Conservation (phyloP, 2,329 filamentous ascomycete genomes). For the Monilinia aucupariae region DNA sequence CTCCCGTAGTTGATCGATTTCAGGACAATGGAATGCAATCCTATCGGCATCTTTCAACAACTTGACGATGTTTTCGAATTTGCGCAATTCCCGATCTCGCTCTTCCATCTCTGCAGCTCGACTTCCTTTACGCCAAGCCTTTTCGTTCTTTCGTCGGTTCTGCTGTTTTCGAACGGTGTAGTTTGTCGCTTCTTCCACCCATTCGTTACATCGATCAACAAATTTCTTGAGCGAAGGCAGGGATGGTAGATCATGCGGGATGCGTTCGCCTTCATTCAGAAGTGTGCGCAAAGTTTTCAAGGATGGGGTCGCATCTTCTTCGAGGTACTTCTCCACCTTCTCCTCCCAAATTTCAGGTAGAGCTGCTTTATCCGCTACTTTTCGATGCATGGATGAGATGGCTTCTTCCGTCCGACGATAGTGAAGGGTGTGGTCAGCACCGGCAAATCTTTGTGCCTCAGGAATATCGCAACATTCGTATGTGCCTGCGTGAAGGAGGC, state of each 20-base stretch:
- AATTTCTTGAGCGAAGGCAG: slow-evolving; percentile 78
- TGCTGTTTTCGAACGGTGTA: slow-evolving; percentile 98
- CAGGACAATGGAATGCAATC: slow-evolving; percentile 87
- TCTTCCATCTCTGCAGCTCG: slow-evolving; percentile 82
- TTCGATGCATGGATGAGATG: slow-evolving; percentile 62
- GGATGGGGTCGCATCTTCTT: slow-evolving; percentile 77
- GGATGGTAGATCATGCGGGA: slow-evolving; percentile 81
- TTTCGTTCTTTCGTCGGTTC: slow-evolving; percentile 92
- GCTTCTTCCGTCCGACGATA: slow-evolving; percentile 72
- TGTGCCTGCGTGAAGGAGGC: slow-evolving; percentile 72
- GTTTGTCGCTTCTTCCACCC: slow-evolving; percentile 93
- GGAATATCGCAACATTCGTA: slow-evolving; percentile 72
- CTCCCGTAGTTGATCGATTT: slow-evolving; percentile 80
- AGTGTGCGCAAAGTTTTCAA: slow-evolving; percentile 80
- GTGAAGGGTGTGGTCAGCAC: slow-evolving; percentile 66
- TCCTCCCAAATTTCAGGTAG: slow-evolving; percentile 85
- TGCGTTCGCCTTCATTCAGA: slow-evolving; percentile 90
- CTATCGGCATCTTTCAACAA: slow-evolving; percentile 78
- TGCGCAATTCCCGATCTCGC: slow-evolving; percentile 75
- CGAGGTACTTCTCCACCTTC: slow-evolving; percentile 78
- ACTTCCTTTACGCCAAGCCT: slow-evolving; percentile 69
- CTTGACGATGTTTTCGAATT: slow-evolving; percentile 80
- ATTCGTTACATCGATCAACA: slow-evolving; percentile 94
- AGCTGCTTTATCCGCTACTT: slow-evolving; percentile 78
- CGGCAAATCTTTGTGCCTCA: slow-evolving; percentile 61